Evolutionary conservation across 2,329 filamentous ascomycete genomes (phyloP).

Genomic region (Rhinocladiella similis): DNA sequence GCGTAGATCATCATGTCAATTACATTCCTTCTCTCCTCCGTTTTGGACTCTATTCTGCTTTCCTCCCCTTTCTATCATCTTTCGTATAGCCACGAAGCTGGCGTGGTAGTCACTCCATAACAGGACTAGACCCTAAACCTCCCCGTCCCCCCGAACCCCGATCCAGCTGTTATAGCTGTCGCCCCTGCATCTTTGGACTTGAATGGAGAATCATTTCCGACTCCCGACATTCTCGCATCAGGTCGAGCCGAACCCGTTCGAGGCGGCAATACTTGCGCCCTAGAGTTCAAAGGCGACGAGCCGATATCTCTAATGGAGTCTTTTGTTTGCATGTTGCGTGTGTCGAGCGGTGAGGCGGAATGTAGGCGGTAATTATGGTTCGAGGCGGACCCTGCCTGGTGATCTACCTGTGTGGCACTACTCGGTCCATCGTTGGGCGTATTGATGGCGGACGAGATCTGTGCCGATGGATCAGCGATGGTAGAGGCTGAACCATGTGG

Average conservation of each 20-base stretch:
- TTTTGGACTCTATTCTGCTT: too few relatives aligned
- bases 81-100: not conserved
- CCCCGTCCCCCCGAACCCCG: conserved; percentile 23
- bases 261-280: conserved; percentile 15
- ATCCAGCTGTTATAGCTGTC: conserved; percentile 20
- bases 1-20: too few relatives aligned
- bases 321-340: conserved; percentile 16
- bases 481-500: conserved; percentile 49
- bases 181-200: conserved; percentile 7
- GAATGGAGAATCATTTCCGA: conserved; percentile 15
- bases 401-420: conserved; percentile 35
- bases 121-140: conserved; percentile 34
- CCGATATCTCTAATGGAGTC: conserved; percentile 14
- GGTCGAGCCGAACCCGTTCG: conserved; percentile 6
- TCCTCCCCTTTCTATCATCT: too few relatives aligned
- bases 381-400: conserved; percentile 5
- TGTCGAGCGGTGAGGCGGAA: conserved; percentile 25
- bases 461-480: conserved; percentile 44
- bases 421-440: conserved; percentile 44
- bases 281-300: conserved; percentile 22
- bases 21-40: too few relatives aligned
- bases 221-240: conserved; percentile 7
- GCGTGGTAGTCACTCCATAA: conserved; percentile 21
- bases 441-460: conserved; percentile 44
- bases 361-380: conserved; percentile 20